Percentiles rank a stretch among this genome's conserved stretches.
Conservation (phyloP, 2,329 filamentous ascomycete species). For the Verticillium klebahnii region DNA sequence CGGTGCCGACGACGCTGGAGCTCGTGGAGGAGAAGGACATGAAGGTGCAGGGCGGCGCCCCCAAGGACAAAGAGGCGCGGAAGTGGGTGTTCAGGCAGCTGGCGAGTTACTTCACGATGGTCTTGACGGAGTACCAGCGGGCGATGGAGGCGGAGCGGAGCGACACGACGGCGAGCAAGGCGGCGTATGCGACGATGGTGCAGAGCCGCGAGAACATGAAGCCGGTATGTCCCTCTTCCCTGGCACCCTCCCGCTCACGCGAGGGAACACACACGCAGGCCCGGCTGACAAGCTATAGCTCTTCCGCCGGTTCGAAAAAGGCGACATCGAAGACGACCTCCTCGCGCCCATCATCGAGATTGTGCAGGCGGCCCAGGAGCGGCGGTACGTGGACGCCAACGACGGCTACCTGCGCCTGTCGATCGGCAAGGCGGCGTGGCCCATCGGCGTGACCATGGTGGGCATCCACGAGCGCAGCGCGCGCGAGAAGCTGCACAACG, state of each 20-base stretch:
- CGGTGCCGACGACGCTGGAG: constrained; percentile 80
- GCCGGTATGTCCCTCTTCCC: constrained; percentile 43
- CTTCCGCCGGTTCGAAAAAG: constrained; percentile 83
- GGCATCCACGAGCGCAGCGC: constrained; percentile 97
- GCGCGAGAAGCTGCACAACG: constrained; percentile 89
- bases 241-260: background rate
- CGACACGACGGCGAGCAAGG: constrained; percentile 72
- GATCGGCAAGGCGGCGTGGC: constrained; percentile 97
- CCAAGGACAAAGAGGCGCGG: constrained; percentile 59
- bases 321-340: constrained; percentile 72
- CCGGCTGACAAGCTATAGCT: constrained; percentile 38
- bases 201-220: constrained; percentile 84
- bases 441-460: constrained; percentile 99
- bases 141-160: constrained; percentile 64
- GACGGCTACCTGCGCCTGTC: constrained; percentile 89
- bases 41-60: constrained; percentile 66
- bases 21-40: constrained; percentile 82
- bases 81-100: constrained; percentile 80
- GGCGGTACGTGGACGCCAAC: constrained; percentile 93
- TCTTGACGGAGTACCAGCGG: constrained; percentile 81
- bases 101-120: constrained; percentile 92
- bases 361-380: constrained; percentile 81
- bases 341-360: constrained; percentile 86
- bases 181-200: constrained; percentile 78
- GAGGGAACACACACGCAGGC: background rate